Percentiles rank a stretch among this genome's conserved stretches.
Evolutionary conservation across 2,329 filamentous ascomycete genomes (phyloP).

Genomic region (Penicillium sp.): DNA sequence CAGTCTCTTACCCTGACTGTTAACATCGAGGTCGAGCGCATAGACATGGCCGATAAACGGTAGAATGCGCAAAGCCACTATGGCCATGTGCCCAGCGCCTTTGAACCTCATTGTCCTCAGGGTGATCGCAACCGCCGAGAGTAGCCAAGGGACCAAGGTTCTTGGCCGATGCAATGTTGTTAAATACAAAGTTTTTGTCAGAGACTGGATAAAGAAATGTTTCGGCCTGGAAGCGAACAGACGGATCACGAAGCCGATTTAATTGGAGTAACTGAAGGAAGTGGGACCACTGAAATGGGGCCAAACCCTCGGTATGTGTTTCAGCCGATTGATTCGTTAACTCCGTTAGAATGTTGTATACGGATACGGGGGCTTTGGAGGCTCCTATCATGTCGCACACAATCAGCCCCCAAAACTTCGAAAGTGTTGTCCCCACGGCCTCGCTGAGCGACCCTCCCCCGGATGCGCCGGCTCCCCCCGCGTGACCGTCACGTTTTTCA

Average conservation of each 20-base stretch:
- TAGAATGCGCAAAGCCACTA: slow-evolving; percentile 3
- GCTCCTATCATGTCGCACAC: neutral
- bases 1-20: neutral
- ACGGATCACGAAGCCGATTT: neutral
- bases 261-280: neutral
- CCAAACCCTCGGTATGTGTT: neutral
- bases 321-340: neutral
- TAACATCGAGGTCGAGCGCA: slow-evolving; percentile 2
- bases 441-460: neutral
- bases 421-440: neutral
- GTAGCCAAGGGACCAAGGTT: neutral
- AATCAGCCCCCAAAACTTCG: neutral
- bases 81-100: neutral
- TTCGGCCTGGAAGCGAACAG: neutral
- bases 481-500: no score
- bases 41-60: neutral
- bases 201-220: neutral
- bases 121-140: neutral
- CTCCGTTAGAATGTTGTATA: no score
- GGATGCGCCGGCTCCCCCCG: neutral
- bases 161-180: neutral
- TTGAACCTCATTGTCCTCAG: neutral
- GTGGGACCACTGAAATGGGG: neutral
- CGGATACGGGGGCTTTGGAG: neutral
- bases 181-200: neutral